Evolutionary conservation across 1,284 basidiomycete genomes (phyloP).

Genomic region (Pseudozyma sp.): DNA sequence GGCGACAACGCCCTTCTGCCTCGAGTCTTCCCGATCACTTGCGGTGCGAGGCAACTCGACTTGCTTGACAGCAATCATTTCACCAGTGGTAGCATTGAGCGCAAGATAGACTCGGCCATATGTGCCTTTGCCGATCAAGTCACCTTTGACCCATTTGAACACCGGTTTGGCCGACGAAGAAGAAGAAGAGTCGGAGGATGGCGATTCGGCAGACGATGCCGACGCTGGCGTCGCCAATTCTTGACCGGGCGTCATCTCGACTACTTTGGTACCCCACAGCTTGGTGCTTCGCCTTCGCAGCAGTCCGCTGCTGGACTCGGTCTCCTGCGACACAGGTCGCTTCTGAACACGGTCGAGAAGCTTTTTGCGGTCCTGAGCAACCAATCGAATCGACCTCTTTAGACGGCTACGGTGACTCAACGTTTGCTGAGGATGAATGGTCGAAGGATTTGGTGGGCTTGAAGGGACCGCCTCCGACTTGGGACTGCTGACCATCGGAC

Average conservation of each 20-base stretch:
- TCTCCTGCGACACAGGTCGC: constrained; percentile 66
- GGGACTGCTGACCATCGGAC: constrained; percentile 71
- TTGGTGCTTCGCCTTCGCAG: constrained; percentile 88
- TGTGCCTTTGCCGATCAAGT: constrained; percentile 95
- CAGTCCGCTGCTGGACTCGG: constrained; percentile 72
- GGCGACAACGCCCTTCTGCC: constrained; percentile 87
- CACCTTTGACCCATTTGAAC: constrained; percentile 98
- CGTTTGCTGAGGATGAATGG: constrained; percentile 17
- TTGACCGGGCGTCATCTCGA: constrained; percentile 85
- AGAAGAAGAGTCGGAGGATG: constrained; percentile 54
- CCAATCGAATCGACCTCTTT: constrained; percentile 91
- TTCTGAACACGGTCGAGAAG: constrained; percentile 64
- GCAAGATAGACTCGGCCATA: constrained; percentile 97
- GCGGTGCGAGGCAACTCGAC: constrained; percentile 92
- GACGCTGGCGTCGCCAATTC: constrained; percentile 64
- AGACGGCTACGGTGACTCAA: constrained; percentile 57
- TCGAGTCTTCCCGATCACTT: constrained; percentile 86
- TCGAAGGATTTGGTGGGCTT: constrained; percentile 13
- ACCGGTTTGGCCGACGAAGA: constrained; percentile 71
- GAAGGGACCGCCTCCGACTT: constrained; percentile 28
- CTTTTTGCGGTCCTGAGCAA: constrained; percentile 76
- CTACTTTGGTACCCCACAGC: constrained; percentile 91
- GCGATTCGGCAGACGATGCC: constrained; percentile 63
- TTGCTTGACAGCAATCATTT: constrained; percentile 99
- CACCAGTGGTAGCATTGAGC: constrained; percentile 95